A percentile compares a stretch with the other conserved stretches of the same genome.
These are phyloP conservation scores for Coprinopsis cinerea DNA, from an alignment of 768 basidiomycete genomes.

Conservation along the genomic window DNA sequence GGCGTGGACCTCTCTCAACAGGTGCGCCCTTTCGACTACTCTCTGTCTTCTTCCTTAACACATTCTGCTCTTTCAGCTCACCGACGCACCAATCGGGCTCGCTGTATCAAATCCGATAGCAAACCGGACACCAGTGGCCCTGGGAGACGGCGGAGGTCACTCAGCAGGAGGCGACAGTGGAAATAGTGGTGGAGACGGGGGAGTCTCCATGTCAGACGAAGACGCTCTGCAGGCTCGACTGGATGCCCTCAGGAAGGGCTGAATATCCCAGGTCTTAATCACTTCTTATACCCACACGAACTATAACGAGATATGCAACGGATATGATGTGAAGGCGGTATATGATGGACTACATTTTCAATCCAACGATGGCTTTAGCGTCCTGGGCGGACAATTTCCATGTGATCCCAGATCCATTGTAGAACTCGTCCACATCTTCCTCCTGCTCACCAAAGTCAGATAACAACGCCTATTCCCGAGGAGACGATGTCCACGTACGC, in stretches of 20 bases:
- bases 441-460: conserved; percentile 45
- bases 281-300: conserved; percentile 5
- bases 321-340: no score
- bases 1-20: conserved; percentile 88
- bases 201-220: conserved; percentile 60
- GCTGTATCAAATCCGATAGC: conserved; percentile 56
- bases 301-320: no score
- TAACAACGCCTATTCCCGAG: background rate
- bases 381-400: conserved; percentile 81
- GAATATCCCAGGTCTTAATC: conserved; percentile 1
- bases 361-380: conserved; percentile 59
- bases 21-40: conserved; percentile 29
- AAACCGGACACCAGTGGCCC: conserved; percentile 73
- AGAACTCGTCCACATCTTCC: conserved; percentile 93
- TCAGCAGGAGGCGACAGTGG: conserved; percentile 32
- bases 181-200: conserved; percentile 32
- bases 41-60: conserved; percentile 1
- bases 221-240: conserved; percentile 91
- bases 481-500: conserved; percentile 44
- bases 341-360: conserved; percentile 38
- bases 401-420: conserved; percentile 84
- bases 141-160: conserved; percentile 55
- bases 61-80: conserved; percentile 53
- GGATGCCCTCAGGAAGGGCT: conserved; percentile 80
- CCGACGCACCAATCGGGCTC: conserved; percentile 75